Evolutionary conservation across 345 rosid species (phyloP).

Genomic region (Aquilaria yunnanensis): DNA sequence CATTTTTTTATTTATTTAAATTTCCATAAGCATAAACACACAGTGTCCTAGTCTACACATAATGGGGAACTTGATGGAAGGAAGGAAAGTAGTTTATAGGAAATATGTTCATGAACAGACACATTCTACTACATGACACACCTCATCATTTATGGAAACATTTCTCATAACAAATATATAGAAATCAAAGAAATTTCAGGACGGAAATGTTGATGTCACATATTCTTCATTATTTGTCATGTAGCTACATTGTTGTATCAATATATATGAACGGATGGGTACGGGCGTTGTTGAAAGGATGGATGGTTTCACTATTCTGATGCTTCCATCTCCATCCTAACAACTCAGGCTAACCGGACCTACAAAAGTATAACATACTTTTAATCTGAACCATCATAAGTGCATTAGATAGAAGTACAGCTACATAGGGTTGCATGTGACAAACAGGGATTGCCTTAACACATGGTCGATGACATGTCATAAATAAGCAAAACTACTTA

Average conservation of each 20-base stretch:
- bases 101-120: constrained; percentile 24
- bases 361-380: constrained; percentile 9
- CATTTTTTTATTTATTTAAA: too few species aligned
- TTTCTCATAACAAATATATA: constrained; percentile 1
- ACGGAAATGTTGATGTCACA: constrained; percentile 22
- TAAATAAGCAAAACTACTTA: too few species aligned
- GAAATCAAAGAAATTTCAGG: neutral
- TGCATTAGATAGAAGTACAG: neutral
- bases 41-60: too few species aligned
- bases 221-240: constrained; percentile 18
- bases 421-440: too few species aligned
- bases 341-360: constrained; percentile 2
- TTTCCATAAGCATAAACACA: too few species aligned
- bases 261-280: constrained; percentile 5
- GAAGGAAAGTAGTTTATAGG: constrained; percentile 4
- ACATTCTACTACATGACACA: constrained; percentile 5
- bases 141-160: constrained; percentile 6
- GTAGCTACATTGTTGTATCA: neutral
- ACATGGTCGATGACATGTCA: too few species aligned
- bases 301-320: constrained; percentile 17
- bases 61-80: too few species aligned
- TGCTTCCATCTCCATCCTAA: constrained; percentile 20
- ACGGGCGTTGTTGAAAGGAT: constrained; percentile 8
- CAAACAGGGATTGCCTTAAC: too few species aligned
- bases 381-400: constrained; percentile 8